These are phyloP conservation scores for Phyllosticta ampelicida DNA, from an alignment of 2,329 filamentous ascomycete genomes.

Conservation along the genomic window DNA sequence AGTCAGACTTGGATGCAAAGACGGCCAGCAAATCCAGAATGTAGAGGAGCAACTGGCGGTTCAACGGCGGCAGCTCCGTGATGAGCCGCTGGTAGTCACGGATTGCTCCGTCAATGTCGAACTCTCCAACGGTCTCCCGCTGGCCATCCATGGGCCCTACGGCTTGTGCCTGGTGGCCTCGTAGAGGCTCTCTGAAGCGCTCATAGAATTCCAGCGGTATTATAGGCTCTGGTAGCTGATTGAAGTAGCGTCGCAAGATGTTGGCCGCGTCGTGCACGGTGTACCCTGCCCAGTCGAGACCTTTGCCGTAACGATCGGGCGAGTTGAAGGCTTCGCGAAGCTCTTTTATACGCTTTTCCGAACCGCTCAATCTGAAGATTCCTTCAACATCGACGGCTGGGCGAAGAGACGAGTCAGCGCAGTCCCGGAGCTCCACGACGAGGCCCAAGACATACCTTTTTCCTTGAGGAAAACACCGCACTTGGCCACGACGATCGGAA, in stretches of 20 bases:
- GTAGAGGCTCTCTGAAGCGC: slow-evolving; percentile 74
- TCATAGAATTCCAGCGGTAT: slow-evolving; percentile 91
- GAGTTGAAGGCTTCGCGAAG: slow-evolving; percentile 87
- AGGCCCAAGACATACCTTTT: slow-evolving; percentile 57
- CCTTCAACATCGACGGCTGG: slow-evolving; percentile 87
- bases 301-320: slow-evolving; percentile 90
- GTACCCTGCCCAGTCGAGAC: slow-evolving; percentile 92
- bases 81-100: slow-evolving; percentile 78
- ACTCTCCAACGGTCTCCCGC: slow-evolving; percentile 60
- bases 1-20: slow-evolving; percentile 90
- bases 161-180: slow-evolving; percentile 56
- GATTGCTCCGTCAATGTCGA: slow-evolving; percentile 68
- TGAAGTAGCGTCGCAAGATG: slow-evolving; percentile 87
- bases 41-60: slow-evolving; percentile 87
- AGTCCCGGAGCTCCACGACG: background rate
- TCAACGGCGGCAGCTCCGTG: slow-evolving; percentile 82
- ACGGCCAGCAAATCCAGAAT: slow-evolving; percentile 92
- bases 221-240: slow-evolving; percentile 91
- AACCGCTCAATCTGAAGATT: slow-evolving; percentile 91
- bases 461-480: slow-evolving; percentile 97
- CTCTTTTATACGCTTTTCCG: slow-evolving; percentile 97
- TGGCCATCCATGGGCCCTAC: slow-evolving; percentile 54
- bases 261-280: slow-evolving; percentile 98
- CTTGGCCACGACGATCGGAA: slow-evolving; percentile 96
- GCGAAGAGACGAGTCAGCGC: slow-evolving; percentile 17